phyloP scores from a whole-genome alignment of 306 rosid genomes.

The Prunus fruticosa region DNA sequence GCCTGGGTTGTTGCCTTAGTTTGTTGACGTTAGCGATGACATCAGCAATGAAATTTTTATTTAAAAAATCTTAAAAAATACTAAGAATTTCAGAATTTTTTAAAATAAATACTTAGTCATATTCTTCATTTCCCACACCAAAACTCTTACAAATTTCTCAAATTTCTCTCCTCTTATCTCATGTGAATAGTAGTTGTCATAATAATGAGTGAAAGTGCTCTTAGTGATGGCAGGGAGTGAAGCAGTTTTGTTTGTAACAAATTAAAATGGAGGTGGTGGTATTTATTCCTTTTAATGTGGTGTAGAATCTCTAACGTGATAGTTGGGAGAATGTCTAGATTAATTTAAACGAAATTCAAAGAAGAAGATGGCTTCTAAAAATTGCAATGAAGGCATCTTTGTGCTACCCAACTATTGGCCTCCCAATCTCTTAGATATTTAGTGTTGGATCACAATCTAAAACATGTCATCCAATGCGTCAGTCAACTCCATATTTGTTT shows the following conservation, averaged over 20 bases:
- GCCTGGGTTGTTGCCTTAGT: too few species aligned
- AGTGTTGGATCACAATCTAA: background rate
- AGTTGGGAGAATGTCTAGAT: background rate
- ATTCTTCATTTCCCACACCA: too few species aligned
- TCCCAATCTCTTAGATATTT: background rate
- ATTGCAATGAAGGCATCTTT: background rate
- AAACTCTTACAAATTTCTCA: too few species aligned
- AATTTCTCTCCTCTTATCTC: too few species aligned
- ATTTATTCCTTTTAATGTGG: constrained; percentile 1
- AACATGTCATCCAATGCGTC: constrained; percentile 20
- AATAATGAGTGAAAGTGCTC: too few species aligned
- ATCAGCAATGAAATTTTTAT: too few species aligned
- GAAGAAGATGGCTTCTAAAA: background rate
- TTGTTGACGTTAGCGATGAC: too few species aligned
- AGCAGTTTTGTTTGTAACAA: background rate
- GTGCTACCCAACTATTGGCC: background rate
- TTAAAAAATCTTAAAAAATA: too few species aligned
- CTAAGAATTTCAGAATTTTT: too few species aligned
- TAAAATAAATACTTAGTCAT: too few species aligned
- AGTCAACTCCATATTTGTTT: background rate
- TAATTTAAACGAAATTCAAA: background rate
- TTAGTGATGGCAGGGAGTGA: background rate
- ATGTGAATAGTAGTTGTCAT: too few species aligned
- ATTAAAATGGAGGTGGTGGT: constrained; percentile 20
- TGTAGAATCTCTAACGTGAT: background rate